Base-by-base conservation (phyloP, 139 green algal genomes). In the Eudorina sp. region DNA sequence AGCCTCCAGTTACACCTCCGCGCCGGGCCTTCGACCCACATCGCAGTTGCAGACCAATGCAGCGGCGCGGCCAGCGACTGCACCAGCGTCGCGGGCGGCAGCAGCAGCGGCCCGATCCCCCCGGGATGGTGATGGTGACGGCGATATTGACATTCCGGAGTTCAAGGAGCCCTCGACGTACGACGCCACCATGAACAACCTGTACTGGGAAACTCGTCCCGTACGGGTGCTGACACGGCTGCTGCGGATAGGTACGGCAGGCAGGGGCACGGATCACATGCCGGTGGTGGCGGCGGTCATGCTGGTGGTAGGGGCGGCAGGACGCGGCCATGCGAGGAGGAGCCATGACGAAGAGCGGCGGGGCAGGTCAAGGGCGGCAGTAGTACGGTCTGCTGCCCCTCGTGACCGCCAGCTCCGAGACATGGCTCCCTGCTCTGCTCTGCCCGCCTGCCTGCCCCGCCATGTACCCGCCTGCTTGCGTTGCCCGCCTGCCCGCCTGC, bases 121-220 rank as follows among this genome's bases (percentile, higher is more conserved):
- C n/a, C n/a, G n/a, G n/a, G n/a, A 31, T 40, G 62, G 14, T 25
- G 62, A 23, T 34, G 45, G 64, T 21, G 74, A 41, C 14, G 45
- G 46, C 8, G 78, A 85, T 29, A 58, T 85, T 13, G 55, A 75
- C 4, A 58, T 75, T 1, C 78, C 78, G 8, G 78, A 85, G 58
- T 85, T 85, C 38, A 75, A 38, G 40, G 55, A 85, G 82, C 82
- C 82, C 66, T 76, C 82, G 19, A 74, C 27, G 4, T 94, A 94
- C 81, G 75, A 84, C 62, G 88, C 92, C 1, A 60, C 19, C 25
- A 84, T 64, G 51, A 95, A 94, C 66, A 85, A 76, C 48, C 68
- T 46, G 1, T 93, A 92, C 81, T 96, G 93, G 94, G 55, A 89
- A 68, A 93, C 89, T 7, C 88, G 95, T 27, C 95, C 95, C 7